Evolutionary conservation across 2,329 filamentous ascomycete genomes (phyloP).

Genomic region (Ciborinia camelliae): DNA sequence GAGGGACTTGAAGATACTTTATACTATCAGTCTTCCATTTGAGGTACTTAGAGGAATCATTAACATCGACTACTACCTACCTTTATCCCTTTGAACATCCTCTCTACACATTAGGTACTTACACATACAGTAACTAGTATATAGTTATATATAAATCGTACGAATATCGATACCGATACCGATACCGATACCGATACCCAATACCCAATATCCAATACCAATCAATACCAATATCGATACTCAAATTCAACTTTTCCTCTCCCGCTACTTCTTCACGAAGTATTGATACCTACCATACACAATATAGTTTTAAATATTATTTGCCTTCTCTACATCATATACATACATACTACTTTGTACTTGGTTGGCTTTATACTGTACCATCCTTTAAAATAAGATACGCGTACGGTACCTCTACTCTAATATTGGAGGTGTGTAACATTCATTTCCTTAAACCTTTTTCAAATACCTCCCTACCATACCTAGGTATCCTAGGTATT

Average conservation of each 20-base stretch:
- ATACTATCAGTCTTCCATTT: background rate
- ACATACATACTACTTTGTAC: background rate
- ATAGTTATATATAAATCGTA: too few relatives aligned
- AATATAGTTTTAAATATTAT: too few relatives aligned
- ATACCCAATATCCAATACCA: background rate
- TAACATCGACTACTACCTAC: background rate
- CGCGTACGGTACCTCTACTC: background rate
- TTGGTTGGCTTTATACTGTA: background rate
- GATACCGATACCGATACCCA: too few relatives aligned
- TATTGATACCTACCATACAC: background rate
- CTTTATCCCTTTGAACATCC: background rate
- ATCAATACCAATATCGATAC: background rate
- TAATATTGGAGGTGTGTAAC: conserved; percentile 1
- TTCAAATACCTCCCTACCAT: background rate
- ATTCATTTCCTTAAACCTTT: background rate
- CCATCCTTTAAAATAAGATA: background rate
- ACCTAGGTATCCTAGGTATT: background rate
- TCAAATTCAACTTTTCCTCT: too few relatives aligned
- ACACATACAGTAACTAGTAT: too few relatives aligned
- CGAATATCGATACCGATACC: too few relatives aligned
- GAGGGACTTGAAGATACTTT: background rate
- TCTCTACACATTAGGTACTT: too few relatives aligned
- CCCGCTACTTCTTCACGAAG: background rate
- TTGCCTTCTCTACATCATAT: background rate
- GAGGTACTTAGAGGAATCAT: too few relatives aligned